phyloP scores from a whole-genome alignment of 1,139 yeast genomes.

The Yamadazyma epiphylla region DNA sequence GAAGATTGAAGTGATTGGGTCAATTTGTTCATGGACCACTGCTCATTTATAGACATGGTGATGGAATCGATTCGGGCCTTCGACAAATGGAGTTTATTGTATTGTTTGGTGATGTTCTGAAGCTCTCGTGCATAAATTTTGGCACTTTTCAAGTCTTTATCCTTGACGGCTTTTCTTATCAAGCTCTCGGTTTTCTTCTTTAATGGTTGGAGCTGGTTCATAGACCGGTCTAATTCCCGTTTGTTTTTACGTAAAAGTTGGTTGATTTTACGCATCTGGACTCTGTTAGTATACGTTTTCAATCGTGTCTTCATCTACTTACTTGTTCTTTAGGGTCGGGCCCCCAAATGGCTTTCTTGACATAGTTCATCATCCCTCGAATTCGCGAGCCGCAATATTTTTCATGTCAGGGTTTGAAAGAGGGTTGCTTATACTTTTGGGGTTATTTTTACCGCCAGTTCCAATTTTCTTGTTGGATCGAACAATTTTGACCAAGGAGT shows the following conservation, averaged over 20 bases:
- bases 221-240: constrained; percentile 72
- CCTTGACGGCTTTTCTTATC: constrained; percentile 73
- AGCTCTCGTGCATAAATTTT: constrained; percentile 79
- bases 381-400: not conserved
- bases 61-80: constrained; percentile 86
- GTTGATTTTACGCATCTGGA: constrained; percentile 74
- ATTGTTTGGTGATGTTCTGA: constrained; percentile 70
- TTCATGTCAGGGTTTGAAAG: constrained; percentile 11
- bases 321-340: constrained; percentile 93
- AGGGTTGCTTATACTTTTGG: constrained; percentile 28
- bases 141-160: constrained; percentile 73
- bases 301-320: constrained; percentile 16
- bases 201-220: constrained; percentile 63
- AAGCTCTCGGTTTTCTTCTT: constrained; percentile 72
- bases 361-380: constrained; percentile 50
- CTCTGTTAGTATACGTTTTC: constrained; percentile 18
- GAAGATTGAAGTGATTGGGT: constrained; percentile 80
- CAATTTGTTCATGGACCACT: constrained; percentile 79
- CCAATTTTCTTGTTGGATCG: constrained; percentile 31
- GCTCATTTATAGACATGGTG: constrained; percentile 86
- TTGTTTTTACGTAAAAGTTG: constrained; percentile 78
- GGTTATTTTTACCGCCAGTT: constrained; percentile 37
- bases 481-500: constrained; percentile 30
- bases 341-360: constrained; percentile 88
- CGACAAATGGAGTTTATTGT: constrained; percentile 69